Evolutionary conservation across 768 basidiomycete genomes (phyloP), one percentile per base, ranked within the genome.

Genomic region (Pleurotus citrinopileatus): DNA sequence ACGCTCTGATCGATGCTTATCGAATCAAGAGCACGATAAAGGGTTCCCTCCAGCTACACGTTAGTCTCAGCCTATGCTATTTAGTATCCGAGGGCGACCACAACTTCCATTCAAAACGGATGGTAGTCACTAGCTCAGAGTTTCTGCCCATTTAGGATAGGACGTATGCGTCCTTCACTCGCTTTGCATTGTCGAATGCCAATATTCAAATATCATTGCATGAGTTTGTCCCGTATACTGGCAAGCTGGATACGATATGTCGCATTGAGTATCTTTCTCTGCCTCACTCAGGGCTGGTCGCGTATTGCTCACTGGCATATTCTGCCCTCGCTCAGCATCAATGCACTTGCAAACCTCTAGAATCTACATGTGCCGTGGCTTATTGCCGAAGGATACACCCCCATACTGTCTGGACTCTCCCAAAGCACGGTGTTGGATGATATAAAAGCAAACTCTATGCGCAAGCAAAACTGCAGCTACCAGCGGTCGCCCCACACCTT

Each of bases 321-420:
- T 9, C 34, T 37, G 23, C 48, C 32, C 22, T 37, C 48, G 34
- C 48, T 51, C 29, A 37, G n/a, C n/a, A 9, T 4, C 23, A 15
- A 51, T 17, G 17, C 48, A 36, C 29, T 51, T 51, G 48, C 29
- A 34, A 51, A 51, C 48, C 48, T 13, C 34, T n/a, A 51, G 48
- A 37, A 51, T 37, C 48, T 34, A 26, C 48, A 37, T 51, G 48
- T 26, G 27, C 27, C 48, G 48, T 34, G 48, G n/a, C n/a, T n/a
- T n/a, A n/a, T n/a, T n/a, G n/a, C n/a, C n/a, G 48, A n/a, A n/a
- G n/a, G n/a, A n/a, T n/a, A n/a, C n/a, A n/a, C n/a, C n/a, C n/a
- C n/a, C n/a, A n/a, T n/a, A 9, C 27, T 22, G 37, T 17, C 34
- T 51, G 34, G 48, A 23, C 48, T 51, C 29, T 5, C 2, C 10